A percentile compares a stretch with the other conserved stretches of the same genome.
Evolutionary conservation across 495 filamentous ascomycete species (phyloP).

Genomic region (Penicillium canariense): DNA sequence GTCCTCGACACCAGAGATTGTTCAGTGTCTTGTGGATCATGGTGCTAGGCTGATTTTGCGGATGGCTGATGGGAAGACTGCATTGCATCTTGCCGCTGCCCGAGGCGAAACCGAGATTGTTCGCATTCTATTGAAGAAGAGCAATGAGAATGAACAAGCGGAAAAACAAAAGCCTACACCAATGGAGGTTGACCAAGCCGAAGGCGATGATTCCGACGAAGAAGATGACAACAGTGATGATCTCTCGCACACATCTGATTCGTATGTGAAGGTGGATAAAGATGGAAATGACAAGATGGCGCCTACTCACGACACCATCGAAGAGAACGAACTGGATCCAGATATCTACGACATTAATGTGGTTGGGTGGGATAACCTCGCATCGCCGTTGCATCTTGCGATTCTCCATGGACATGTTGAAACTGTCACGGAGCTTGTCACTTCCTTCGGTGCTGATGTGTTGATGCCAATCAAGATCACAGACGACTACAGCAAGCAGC

Average conservation of each 20-base stretch:
- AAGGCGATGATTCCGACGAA: slow-evolving; percentile 33
- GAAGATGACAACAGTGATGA: slow-evolving; percentile 42
- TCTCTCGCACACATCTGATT: slow-evolving; percentile 49
- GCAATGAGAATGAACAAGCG: slow-evolving; percentile 46
- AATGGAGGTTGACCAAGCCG: slow-evolving; percentile 13
- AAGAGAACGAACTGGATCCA: slow-evolving; percentile 62
- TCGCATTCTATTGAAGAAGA: slow-evolving; percentile 64
- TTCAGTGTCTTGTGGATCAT: slow-evolving; percentile 66
- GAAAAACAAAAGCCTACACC: background rate
- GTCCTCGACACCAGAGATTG: slow-evolving; percentile 62
- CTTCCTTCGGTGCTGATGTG: slow-evolving; percentile 70
- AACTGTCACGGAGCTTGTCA: slow-evolving; percentile 65
- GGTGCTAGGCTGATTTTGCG: slow-evolving; percentile 70
- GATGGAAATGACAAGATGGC: slow-evolving; percentile 31
- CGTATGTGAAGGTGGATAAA: slow-evolving; percentile 63
- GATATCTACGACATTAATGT: slow-evolving; percentile 78
- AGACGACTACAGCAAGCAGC: slow-evolving; percentile 41
- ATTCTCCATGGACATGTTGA: slow-evolving; percentile 67
- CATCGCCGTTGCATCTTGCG: slow-evolving; percentile 72
- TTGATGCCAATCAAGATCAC: slow-evolving; percentile 66
- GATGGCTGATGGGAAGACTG: slow-evolving; percentile 73
- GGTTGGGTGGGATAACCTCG: slow-evolving; percentile 69
- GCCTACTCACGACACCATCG: slow-evolving; percentile 30
- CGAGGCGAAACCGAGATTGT: slow-evolving; percentile 67
- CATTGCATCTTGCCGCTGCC: slow-evolving; percentile 72